Evolutionary conservation across 2,329 filamentous ascomycete genomes (phyloP).

Genomic region (Hawksworthiomyces lignivorus): DNA sequence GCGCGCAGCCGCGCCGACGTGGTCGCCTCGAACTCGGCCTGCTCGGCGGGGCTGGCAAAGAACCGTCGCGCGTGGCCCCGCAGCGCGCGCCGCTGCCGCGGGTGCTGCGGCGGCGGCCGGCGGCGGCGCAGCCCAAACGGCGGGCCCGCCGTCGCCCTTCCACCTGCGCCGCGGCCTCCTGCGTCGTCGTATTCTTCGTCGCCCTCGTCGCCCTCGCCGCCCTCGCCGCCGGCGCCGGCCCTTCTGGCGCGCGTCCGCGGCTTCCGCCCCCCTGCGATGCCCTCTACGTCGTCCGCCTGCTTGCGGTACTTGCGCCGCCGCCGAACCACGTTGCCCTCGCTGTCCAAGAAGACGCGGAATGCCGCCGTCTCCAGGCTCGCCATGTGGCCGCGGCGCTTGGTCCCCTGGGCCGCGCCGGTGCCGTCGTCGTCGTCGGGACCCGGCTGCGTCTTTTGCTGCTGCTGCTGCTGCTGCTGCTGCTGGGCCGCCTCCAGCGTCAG

Average conservation of each 20-base stretch:
- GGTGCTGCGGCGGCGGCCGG: no score
- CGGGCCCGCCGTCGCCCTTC: constrained; percentile 4
- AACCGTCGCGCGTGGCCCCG: constrained; percentile 11
- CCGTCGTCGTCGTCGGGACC: not conserved
- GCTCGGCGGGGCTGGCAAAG: constrained; percentile 19
- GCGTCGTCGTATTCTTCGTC: constrained; percentile 7
- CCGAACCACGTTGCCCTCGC: constrained; percentile 14
- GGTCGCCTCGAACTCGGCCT: constrained; percentile 20
- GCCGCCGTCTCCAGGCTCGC: constrained; percentile 14
- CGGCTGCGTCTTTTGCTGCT: not conserved
- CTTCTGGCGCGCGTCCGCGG: constrained; percentile 13
- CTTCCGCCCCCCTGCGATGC: constrained; percentile 14
- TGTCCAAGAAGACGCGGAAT: constrained; percentile 16
- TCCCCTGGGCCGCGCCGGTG: constrained; percentile 21
- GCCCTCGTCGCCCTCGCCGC: not conserved
- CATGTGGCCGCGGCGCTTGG: constrained; percentile 15
- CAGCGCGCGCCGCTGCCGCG: constrained; percentile 11
- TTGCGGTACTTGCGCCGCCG: constrained; percentile 15
- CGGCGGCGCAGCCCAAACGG: no score
- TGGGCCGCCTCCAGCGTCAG: constrained; percentile 52
- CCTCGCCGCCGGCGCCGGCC: not conserved
- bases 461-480: constrained; percentile 21
- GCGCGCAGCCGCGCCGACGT: constrained; percentile 21
- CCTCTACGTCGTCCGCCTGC: constrained; percentile 2
- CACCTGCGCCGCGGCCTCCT: constrained; percentile 3